A percentile compares a stretch with the other conserved stretches of the same genome.
Evolutionary conservation across 2,329 filamentous ascomycete genomes (phyloP).

Genomic region (Sclerotinia borealis): DNA sequence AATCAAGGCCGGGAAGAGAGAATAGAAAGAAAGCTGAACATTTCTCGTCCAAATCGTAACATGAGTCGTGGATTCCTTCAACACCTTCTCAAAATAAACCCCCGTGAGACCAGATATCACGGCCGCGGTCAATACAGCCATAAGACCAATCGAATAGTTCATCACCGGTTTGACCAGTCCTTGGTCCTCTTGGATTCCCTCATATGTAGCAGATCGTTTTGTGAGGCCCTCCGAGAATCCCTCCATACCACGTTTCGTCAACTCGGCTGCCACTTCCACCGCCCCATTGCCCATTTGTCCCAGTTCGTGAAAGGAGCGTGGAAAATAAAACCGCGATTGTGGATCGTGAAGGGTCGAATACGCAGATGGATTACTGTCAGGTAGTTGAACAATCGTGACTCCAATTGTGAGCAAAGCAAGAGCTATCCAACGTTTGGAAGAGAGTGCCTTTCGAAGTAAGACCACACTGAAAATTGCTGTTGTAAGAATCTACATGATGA

Average conservation of each 20-base stretch:
- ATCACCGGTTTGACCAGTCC: slow-evolving; percentile 47
- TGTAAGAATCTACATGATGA: slow-evolving; percentile 59
- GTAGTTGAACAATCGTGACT: slow-evolving; percentile 79
- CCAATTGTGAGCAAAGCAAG: slow-evolving; percentile 74
- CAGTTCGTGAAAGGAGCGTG: slow-evolving; percentile 71
- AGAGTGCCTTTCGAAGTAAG: slow-evolving; percentile 66
- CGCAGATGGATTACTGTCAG: slow-evolving; percentile 51
- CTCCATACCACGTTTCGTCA: slow-evolving; percentile 44
- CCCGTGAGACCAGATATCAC: slow-evolving; percentile 78
- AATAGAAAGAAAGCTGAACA: slow-evolving; percentile 91
- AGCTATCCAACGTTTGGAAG: slow-evolving; percentile 70
- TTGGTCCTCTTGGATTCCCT: slow-evolving; percentile 71
- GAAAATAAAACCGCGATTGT: slow-evolving; percentile 55
- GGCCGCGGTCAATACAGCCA: slow-evolving; percentile 72
- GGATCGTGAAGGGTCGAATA: slow-evolving; percentile 59
- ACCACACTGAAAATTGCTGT: slow-evolving; percentile 81
- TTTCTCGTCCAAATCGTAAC: slow-evolving; percentile 91
- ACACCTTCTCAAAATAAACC: slow-evolving; percentile 83
- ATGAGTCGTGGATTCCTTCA: slow-evolving; percentile 73
- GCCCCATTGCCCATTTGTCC: slow-evolving; percentile 54
- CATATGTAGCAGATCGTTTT: slow-evolving; percentile 79
- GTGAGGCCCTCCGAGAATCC: slow-evolving; percentile 43
- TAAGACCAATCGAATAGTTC: slow-evolving; percentile 73
- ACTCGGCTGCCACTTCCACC: slow-evolving; percentile 43
- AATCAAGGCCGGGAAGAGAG: slow-evolving; percentile 80